Conservation (phyloP, 2,329 filamentous ascomycete genomes). For the Penicillium sp. region DNA sequence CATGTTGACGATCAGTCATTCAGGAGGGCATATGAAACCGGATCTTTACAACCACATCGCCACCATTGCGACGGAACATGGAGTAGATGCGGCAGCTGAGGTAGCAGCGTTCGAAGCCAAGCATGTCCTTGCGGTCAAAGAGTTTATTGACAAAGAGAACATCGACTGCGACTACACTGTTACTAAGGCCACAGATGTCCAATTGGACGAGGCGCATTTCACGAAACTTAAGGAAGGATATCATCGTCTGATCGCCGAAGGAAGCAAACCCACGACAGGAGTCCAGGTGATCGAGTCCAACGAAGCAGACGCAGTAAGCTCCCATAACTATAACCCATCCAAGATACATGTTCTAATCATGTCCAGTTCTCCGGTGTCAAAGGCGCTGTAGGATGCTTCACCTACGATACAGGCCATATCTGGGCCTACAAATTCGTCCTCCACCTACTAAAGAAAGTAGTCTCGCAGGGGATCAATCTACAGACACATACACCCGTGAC, state of each 20-base stretch:
- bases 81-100: slow-evolving; percentile 38
- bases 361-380: slow-evolving; percentile 38
- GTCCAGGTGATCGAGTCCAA: slow-evolving; percentile 24
- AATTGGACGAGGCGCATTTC: slow-evolving; percentile 31
- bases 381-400: slow-evolving; percentile 35
- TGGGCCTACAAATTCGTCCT: slow-evolving; percentile 78
- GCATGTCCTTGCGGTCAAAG: slow-evolving; percentile 42
- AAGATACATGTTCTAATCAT: background rate
- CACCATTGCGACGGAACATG: slow-evolving; percentile 31
- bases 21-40: slow-evolving; percentile 45
- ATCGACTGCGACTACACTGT: slow-evolving; percentile 47
- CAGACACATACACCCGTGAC: slow-evolving; percentile 54
- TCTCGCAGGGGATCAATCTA: slow-evolving; percentile 49
- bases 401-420: slow-evolving; percentile 33
- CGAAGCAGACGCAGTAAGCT: slow-evolving; percentile 26
- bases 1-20: background rate
- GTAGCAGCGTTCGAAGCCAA: slow-evolving; percentile 42
- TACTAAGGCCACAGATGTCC: slow-evolving; percentile 41
- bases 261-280: slow-evolving; percentile 27
- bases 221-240: slow-evolving; percentile 31
- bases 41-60: slow-evolving; percentile 42
- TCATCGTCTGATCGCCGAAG: slow-evolving; percentile 26
- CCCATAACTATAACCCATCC: background rate
- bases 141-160: slow-evolving; percentile 39
- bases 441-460: slow-evolving; percentile 65